Percentiles rank a stretch among this genome's conserved stretches.
These are phyloP conservation scores for Pezicula radicicola DNA, from an alignment of 2,329 filamentous ascomycete genomes.

Conservation along the genomic window DNA sequence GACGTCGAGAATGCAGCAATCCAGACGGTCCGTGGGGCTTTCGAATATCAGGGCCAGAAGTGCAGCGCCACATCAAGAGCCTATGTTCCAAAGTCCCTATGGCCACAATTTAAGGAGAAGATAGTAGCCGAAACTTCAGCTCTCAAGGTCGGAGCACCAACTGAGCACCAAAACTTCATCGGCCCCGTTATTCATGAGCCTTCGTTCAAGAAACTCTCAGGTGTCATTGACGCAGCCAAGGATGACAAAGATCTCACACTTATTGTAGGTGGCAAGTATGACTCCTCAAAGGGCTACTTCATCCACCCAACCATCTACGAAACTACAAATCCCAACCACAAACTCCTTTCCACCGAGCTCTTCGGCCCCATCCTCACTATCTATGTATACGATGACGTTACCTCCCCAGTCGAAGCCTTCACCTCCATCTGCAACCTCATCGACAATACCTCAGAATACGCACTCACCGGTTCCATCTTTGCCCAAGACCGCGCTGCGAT, in stretches of 20 bases:
- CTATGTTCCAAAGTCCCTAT: slow-evolving; percentile 75
- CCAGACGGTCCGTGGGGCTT: slow-evolving; percentile 82
- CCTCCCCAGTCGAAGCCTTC: slow-evolving; percentile 52
- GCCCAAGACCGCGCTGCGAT: slow-evolving; percentile 65
- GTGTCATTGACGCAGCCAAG: slow-evolving; percentile 78
- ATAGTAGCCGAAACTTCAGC: slow-evolving; percentile 66
- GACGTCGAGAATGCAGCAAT: slow-evolving; percentile 76
- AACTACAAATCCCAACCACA: slow-evolving; percentile 70
- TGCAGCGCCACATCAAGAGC: slow-evolving; percentile 80
- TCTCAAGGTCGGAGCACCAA: slow-evolving; percentile 68
- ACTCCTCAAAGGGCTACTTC: slow-evolving; percentile 76
- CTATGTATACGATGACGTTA: slow-evolving; percentile 74
- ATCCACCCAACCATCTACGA: slow-evolving; percentile 81
- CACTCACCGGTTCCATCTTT: slow-evolving; percentile 74
- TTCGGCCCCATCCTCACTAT: slow-evolving; percentile 76
- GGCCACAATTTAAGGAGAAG: slow-evolving; percentile 66
- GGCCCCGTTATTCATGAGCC: slow-evolving; percentile 82
- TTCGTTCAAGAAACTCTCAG: slow-evolving; percentile 77
- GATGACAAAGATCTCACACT: slow-evolving; percentile 69
- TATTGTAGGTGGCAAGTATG: slow-evolving; percentile 72
- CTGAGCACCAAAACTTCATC: slow-evolving; percentile 72
- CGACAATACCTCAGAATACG: slow-evolving; percentile 73
- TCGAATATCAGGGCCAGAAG: slow-evolving; percentile 90
- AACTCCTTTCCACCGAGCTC: slow-evolving; percentile 73
- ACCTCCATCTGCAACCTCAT: slow-evolving; percentile 57